A percentile compares a stretch with the other conserved stretches of the same genome.
Conservation (phyloP, 148 eudicot species). For the Bassia scoparia region DNA sequence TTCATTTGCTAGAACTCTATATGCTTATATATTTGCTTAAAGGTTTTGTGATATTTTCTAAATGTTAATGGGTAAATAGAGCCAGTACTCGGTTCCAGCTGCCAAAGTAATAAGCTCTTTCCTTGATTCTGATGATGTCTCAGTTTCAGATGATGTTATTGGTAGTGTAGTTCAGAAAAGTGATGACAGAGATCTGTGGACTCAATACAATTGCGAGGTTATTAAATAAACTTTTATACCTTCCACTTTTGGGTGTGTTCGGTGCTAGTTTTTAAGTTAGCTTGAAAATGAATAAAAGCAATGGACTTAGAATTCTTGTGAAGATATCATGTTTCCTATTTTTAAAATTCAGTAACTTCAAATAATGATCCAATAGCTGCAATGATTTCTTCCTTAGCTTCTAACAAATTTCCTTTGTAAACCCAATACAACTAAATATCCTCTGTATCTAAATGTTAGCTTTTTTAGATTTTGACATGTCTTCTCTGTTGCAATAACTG, state of each 20-base stretch:
- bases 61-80: too few species aligned
- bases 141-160: slow-evolving; percentile 18
- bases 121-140: slow-evolving; percentile 33
- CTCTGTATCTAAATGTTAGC: neutral
- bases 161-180: slow-evolving; percentile 30
- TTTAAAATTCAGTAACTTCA: neutral
- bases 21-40: too few species aligned
- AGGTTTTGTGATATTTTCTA: too few species aligned
- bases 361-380: neutral
- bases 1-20: too few species aligned
- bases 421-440: too few species aligned
- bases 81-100: too few species aligned
- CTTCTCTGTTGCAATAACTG: neutral
- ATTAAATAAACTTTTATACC: neutral
- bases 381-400: too few species aligned
- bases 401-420: too few species aligned
- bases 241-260: too few species aligned
- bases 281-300: too few species aligned
- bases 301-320: neutral
- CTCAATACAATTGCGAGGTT: slow-evolving; percentile 77
- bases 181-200: slow-evolving; percentile 71
- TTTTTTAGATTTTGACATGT: neutral
- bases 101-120: slow-evolving; percentile 44
- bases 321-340: neutral
- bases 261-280: too few species aligned